Evolutionary conservation across 1,284 basidiomycete species (phyloP).

Genomic region (Moesziomyces sp.): DNA sequence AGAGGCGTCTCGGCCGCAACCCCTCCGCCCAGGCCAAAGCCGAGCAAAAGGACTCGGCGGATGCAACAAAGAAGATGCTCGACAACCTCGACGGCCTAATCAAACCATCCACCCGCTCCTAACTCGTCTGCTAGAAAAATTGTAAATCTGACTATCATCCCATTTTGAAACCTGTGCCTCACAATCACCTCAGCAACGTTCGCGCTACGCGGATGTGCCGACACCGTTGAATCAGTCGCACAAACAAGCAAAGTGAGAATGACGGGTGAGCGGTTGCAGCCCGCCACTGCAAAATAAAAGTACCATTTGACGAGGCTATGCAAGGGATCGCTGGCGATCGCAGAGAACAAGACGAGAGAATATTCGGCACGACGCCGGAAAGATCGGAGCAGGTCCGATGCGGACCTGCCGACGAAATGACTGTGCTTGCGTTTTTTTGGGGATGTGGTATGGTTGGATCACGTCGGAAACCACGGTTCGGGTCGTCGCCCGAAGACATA

Average conservation of each 20-base stretch:
- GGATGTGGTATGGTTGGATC: slow-evolving; percentile 1
- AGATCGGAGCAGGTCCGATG: too few relatives aligned
- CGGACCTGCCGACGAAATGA: neutral
- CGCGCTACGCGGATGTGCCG: too few relatives aligned
- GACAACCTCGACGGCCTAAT: slow-evolving; percentile 36
- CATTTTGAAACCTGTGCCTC: too few relatives aligned
- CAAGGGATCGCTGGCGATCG: too few relatives aligned
- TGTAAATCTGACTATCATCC: too few relatives aligned
- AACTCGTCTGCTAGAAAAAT: neutral
- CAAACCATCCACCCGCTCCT: slow-evolving; percentile 5
- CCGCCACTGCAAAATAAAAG: too few relatives aligned
- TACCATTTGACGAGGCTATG: too few relatives aligned
- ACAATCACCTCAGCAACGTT: too few relatives aligned
- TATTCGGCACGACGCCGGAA: neutral
- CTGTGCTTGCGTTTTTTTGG: slow-evolving; percentile 7
- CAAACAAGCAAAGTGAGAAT: too few relatives aligned
- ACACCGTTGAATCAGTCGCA: too few relatives aligned
- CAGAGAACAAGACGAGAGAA: slow-evolving; percentile 2
- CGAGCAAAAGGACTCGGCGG: neutral
- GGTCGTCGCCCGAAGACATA: neutral
- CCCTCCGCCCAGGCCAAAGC: neutral
- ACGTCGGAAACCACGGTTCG: too few relatives aligned
- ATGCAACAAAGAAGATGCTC: slow-evolving; percentile 27
- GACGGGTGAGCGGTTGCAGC: too few relatives aligned
- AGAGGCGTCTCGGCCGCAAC: slow-evolving; percentile 22